phyloP scores from a whole-genome alignment of 129 eudicot species.

The Smallanthus sonchifolius region DNA sequence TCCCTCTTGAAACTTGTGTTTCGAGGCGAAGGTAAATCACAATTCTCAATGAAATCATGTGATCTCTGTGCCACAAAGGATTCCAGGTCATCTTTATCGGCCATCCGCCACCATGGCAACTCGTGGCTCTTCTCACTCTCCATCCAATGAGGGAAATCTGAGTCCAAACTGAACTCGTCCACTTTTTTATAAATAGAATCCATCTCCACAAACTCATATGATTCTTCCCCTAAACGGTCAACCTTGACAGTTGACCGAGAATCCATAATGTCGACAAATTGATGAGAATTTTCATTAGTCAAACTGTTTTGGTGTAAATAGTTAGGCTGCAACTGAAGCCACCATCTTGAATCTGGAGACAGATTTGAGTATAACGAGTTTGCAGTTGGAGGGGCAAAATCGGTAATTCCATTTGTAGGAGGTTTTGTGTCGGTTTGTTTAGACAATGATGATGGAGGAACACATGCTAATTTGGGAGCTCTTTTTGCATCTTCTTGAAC shows the following conservation, averaged over 20 bases:
- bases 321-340: conserved; percentile 74
- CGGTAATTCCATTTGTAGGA: conserved; percentile 30
- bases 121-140: conserved; percentile 42
- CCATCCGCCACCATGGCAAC: conserved; percentile 85
- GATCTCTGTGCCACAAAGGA: conserved; percentile 75
- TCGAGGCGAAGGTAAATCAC: conserved; percentile 87
- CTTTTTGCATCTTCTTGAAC: conserved; percentile 98
- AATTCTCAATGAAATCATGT: conserved; percentile 59
- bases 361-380: conserved; percentile 49
- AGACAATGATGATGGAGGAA: conserved; percentile 45
- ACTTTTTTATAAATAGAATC: conserved; percentile 40
- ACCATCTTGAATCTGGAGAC: conserved; percentile 73
- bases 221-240: conserved; percentile 33
- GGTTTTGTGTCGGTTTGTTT: conserved; percentile 56
- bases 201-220: conserved; percentile 50
- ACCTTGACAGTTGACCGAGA: conserved; percentile 34
- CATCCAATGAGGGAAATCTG: conserved; percentile 53
- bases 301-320: conserved; percentile 45
- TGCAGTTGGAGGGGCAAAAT: conserved; percentile 38
- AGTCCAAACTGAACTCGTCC: conserved; percentile 41
- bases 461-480: conserved; percentile 92
- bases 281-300: conserved; percentile 21
- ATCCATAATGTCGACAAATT: conserved; percentile 41
- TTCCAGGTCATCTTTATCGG: conserved; percentile 77
- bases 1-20: conserved; percentile 31